Evolutionary conservation across 805 yeast species (phyloP), one percentile per base, ranked within the genome.

Genomic region (Metschnikowia similis): DNA sequence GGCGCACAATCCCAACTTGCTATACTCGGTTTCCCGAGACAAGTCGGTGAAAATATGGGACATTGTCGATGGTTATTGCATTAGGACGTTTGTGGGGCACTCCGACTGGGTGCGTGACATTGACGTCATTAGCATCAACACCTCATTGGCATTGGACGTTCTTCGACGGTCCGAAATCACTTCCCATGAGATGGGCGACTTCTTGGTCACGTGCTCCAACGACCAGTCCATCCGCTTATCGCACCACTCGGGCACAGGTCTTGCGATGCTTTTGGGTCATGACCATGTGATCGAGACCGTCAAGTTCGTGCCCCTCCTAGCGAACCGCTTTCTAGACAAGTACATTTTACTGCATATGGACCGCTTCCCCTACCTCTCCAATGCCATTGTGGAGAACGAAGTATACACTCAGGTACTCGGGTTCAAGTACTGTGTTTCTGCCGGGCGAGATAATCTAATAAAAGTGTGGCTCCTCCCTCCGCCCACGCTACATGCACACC

Each of bases 51-150:
- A 77, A 57, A 59, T 81, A 2, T 86, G 91, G 91, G 87, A 87
- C 64, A 60, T 85, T 6, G 66, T 71, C 2, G 75, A 81, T 3
- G 96, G 96, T 0, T 82, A 80, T 74, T 80, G 89, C 52, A 56
- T 81, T 14, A 76, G 77, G 52, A 80, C 87, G 0, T 80, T 89
- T 49, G 74, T 79, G 13, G 92, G 91, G 1, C 97, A 91, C 66
- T 78, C 87, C 8, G 96, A 89, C 56, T 91, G 97, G 97, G 89
- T 89, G 4, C 72, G 96, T 50, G 72, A 80, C 9, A 55, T 89
- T 2, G 89, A 83, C 53, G 70, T 63, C 9, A 64, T 61, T 0
- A 52, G 56, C 44, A 41, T 59, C 26, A 56, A 63, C 44, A 41
- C 57, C 7, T 47, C 48, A 11, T 41, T 62, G 8, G 38, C 52